Conservation (phyloP, 2,329 filamentous ascomycete species). For the Clonostachys sp. region DNA sequence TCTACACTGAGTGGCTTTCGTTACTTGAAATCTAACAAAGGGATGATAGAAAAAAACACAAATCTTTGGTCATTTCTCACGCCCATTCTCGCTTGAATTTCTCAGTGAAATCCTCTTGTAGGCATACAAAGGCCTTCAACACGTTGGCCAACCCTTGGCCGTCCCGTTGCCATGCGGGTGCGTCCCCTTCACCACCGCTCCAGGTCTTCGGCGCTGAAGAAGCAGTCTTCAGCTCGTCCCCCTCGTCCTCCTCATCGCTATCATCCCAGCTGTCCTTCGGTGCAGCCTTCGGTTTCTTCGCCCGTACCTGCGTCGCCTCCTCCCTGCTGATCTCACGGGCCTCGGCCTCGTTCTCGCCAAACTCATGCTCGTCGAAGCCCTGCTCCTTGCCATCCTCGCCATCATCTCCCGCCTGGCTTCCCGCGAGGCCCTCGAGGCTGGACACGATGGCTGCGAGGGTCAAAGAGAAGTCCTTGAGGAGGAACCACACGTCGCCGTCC, state of each 20-base stretch:
- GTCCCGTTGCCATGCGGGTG: neutral
- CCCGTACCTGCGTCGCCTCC: neutral
- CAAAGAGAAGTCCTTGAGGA: conserved; percentile 55
- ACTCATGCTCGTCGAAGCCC: conserved; percentile 37
- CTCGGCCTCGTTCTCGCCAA: conserved; percentile 36
- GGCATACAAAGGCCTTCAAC: conserved; percentile 49
- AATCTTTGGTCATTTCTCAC: conserved; percentile 17
- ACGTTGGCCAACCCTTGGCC: neutral
- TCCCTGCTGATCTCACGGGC: conserved; percentile 11
- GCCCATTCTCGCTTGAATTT: conserved; percentile 62
- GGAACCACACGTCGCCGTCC: conserved; percentile 66
- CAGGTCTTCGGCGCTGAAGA: neutral
- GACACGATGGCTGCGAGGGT: conserved; percentile 69
- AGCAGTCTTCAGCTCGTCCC: conserved; percentile 7
- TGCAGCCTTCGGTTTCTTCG: conserved; percentile 3
- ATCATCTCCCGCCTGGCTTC: conserved; percentile 27
- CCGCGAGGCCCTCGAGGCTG: conserved; percentile 51
- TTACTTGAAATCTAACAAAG: too few relatives aligned
- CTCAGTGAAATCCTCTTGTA: conserved; percentile 56
- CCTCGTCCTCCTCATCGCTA: conserved; percentile 18
- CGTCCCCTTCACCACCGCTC: neutral
- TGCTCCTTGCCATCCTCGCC: conserved; percentile 16
- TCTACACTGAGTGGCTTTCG: too few relatives aligned
- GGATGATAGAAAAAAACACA: too few relatives aligned
- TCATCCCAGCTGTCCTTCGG: conserved; percentile 42